These are phyloP conservation scores for Trichoderma sp. DNA, from an alignment of 2,329 filamentous ascomycete species.

Conservation along the genomic window DNA sequence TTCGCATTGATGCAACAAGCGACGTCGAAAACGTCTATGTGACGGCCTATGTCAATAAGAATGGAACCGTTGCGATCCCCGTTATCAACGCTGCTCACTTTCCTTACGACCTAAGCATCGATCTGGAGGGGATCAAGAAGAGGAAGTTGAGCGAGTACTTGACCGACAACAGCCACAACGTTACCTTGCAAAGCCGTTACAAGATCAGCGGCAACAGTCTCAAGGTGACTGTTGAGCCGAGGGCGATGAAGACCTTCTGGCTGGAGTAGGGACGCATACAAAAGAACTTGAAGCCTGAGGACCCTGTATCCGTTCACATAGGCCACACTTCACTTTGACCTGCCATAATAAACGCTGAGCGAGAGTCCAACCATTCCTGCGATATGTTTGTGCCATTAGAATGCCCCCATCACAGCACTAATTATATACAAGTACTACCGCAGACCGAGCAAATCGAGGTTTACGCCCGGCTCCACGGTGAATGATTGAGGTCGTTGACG, in stretches of 20 bases:
- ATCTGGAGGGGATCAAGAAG: conserved; percentile 20
- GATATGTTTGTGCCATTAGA: too few species aligned
- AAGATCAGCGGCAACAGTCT: conserved; percentile 9
- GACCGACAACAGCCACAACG: conserved; percentile 21
- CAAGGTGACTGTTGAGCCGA: conserved; percentile 20
- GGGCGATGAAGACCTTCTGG: conserved; percentile 24
- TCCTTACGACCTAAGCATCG: conserved; percentile 16
- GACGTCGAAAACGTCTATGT: conserved; percentile 21
- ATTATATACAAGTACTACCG: too few species aligned
- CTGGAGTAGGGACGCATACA: neutral
- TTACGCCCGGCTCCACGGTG: too few species aligned
- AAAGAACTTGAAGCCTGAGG: neutral
- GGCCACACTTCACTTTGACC: too few species aligned
- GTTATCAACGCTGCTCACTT: conserved; percentile 25
- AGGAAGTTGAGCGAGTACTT: conserved; percentile 22
- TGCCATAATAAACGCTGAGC: too few species aligned
- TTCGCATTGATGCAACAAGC: conserved; percentile 17
- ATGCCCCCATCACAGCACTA: too few species aligned
- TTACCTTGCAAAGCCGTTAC: conserved; percentile 16
- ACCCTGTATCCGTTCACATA: neutral
- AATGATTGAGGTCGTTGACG: too few species aligned
- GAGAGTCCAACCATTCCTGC: too few species aligned
- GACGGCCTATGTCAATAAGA: conserved; percentile 16
- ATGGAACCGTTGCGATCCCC: conserved; percentile 17
- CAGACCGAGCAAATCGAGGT: too few species aligned